A percentile compares a stretch with the other conserved stretches of the same genome.
Conservation (phyloP, 2,329 filamentous ascomycete species). For the Septoria linicola region DNA sequence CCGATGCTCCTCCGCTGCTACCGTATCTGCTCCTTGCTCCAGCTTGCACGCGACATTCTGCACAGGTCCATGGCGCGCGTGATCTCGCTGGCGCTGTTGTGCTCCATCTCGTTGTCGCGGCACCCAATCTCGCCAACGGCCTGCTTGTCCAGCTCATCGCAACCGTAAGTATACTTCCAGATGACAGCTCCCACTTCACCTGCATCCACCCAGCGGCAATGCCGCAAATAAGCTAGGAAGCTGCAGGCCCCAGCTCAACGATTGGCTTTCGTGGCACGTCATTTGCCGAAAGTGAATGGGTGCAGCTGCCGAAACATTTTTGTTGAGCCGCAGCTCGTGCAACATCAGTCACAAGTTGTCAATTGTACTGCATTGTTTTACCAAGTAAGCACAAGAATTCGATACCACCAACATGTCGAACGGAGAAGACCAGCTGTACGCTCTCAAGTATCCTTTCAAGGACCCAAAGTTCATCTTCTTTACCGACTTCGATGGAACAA, state of each 20-base stretch:
- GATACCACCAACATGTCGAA: conserved; percentile 16
- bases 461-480: conserved; percentile 95
- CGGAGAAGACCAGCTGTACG: conserved; percentile 40
- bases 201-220: background rate
- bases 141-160: conserved; percentile 4
- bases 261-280: conserved; percentile 3
- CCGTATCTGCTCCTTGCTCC: conserved; percentile 9
- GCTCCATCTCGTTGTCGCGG: conserved; percentile 8
- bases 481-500: conserved; percentile 97
- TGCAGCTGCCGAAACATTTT: conserved; percentile 7
- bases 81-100: background rate
- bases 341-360: conserved; percentile 8
- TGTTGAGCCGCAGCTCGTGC: conserved; percentile 16
- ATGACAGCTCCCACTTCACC: background rate
- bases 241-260: background rate
- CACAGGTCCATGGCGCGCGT: conserved; percentile 24
- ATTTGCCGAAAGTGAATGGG: conserved; percentile 12
- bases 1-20: background rate
- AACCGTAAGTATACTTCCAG: background rate
- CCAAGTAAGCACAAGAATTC: background rate
- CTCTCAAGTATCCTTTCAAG: conserved; percentile 45
- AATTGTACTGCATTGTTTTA: background rate
- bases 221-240: background rate
- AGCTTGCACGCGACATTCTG: conserved; percentile 22
- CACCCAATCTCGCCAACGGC: background rate